A percentile compares a stretch with the other conserved stretches of the same genome.
Evolutionary conservation across 768 basidiomycete genomes (phyloP).

Genomic region (Phylloporus sp.): DNA sequence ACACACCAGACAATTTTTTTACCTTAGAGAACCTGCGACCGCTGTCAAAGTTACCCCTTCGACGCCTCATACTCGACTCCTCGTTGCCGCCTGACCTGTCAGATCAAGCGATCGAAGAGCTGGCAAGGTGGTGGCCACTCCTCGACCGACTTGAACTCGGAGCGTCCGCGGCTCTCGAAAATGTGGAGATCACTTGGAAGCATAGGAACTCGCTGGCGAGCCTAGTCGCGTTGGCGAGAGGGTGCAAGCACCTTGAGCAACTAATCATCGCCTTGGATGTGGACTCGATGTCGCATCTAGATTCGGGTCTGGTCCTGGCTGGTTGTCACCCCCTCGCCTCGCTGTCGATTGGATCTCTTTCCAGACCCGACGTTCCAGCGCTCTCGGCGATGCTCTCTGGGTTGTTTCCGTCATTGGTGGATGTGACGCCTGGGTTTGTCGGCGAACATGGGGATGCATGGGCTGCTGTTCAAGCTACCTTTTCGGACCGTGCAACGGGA

Average conservation of each 20-base stretch:
- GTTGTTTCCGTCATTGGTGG: slow-evolving; percentile 37
- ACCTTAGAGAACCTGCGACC: slow-evolving; percentile 31
- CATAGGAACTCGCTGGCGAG: slow-evolving; percentile 16
- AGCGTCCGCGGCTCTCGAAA: slow-evolving; percentile 23
- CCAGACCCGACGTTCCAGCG: slow-evolving; percentile 23
- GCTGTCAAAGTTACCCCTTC: slow-evolving; percentile 34
- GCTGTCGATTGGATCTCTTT: slow-evolving; percentile 33
- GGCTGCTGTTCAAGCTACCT: slow-evolving; percentile 12
- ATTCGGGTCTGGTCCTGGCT: not conserved
- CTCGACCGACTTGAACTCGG: slow-evolving; percentile 42
- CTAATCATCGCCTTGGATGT: slow-evolving; percentile 21
- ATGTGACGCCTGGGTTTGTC: slow-evolving; percentile 33
- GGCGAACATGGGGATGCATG: slow-evolving; percentile 31
- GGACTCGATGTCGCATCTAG: not conserved
- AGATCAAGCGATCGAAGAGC: slow-evolving; percentile 36
- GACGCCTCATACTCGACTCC: slow-evolving; percentile 36
- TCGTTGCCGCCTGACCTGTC: slow-evolving; percentile 35
- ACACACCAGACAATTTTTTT: slow-evolving; percentile 11
- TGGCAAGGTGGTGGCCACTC: slow-evolving; percentile 43
- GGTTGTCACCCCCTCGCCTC: slow-evolving; percentile 24
- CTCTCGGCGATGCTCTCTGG: slow-evolving; percentile 29
- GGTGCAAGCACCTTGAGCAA: slow-evolving; percentile 14
- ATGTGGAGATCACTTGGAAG: slow-evolving; percentile 15
- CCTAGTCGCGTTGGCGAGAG: slow-evolving; percentile 13
- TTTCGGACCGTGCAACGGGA: slow-evolving; percentile 1